A percentile compares a stretch with the other conserved stretches of the same genome.
These are phyloP conservation scores for Malassezia dermatis DNA, from an alignment of 1,284 basidiomycete genomes.

Conservation along the genomic window DNA sequence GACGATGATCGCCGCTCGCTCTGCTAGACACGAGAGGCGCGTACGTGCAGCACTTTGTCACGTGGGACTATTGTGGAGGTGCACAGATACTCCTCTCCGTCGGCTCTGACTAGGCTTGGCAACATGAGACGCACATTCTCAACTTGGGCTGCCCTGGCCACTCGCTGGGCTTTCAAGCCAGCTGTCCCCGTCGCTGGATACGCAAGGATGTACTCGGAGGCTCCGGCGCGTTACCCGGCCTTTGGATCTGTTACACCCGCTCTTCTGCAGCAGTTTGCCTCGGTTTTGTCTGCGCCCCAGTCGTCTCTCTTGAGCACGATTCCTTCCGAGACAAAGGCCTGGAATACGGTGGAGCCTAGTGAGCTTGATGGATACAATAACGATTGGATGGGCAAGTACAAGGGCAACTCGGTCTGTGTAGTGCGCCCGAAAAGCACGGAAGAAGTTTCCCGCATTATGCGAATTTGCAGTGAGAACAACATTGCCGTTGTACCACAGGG, in stretches of 20 bases:
- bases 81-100: neutral
- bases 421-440: slow-evolving; percentile 77
- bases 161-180: neutral
- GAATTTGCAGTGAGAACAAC: slow-evolving; percentile 35
- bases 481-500: slow-evolving; percentile 81
- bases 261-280: slow-evolving; percentile 51
- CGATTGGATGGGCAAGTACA: slow-evolving; percentile 97
- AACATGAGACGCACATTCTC: neutral
- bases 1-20: neutral
- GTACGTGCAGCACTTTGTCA: neutral
- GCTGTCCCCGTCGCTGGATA: neutral
- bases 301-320: slow-evolving; percentile 52
- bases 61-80: neutral
- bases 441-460: slow-evolving; percentile 68
- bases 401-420: slow-evolving; percentile 70
- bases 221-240: slow-evolving; percentile 9
- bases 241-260: slow-evolving; percentile 51
- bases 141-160: neutral
- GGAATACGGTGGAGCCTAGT: slow-evolving; percentile 48
- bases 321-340: slow-evolving; percentile 34
- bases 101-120: neutral
- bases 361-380: slow-evolving; percentile 75
- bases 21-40: neutral
- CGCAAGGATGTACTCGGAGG: neutral
- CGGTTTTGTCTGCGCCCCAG: slow-evolving; percentile 49